These are phyloP conservation scores for Hymenoscyphus linearis DNA, from an alignment of 2,329 filamentous ascomycete species.

Conservation along the genomic window DNA sequence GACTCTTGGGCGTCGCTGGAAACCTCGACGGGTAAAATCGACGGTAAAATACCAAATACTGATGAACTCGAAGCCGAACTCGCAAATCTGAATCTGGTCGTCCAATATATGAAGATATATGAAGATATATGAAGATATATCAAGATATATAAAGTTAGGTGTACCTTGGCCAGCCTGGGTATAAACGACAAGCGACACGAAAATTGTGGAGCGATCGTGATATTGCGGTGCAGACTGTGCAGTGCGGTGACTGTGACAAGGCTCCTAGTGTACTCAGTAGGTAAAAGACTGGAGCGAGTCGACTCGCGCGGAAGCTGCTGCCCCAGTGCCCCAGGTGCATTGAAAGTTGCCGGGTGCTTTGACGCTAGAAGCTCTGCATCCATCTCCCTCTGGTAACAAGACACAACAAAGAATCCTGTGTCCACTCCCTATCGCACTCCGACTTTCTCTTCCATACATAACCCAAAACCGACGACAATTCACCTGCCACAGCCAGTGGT, in stretches of 20 bases:
- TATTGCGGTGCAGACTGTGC: not conserved
- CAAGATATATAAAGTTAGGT: too few species aligned
- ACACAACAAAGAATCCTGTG: conserved; percentile 1
- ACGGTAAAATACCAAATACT: not conserved
- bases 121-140: too few species aligned
- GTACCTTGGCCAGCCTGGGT: too few species aligned
- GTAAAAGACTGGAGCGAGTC: not conserved
- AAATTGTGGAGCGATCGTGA: not conserved
- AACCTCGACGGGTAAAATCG: not conserved
- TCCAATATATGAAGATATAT: not conserved
- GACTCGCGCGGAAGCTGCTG: too few species aligned
- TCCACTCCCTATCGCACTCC: not conserved
- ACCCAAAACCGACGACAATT: not conserved
- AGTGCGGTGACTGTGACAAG: not conserved
- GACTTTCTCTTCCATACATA: not conserved
- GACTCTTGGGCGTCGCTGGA: not conserved
- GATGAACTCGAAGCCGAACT: not conserved
- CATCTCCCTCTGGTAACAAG: not conserved
- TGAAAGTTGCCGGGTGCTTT: conserved; percentile 2
- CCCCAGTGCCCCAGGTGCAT: not conserved
- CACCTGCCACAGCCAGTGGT: not conserved
- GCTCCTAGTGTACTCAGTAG: too few species aligned
- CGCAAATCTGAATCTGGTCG: not conserved
- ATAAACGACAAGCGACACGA: not conserved
- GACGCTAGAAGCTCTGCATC: not conserved